Conservation (phyloP, 495 filamentous ascomycete genomes). For the Penicillium cataractarum region DNA sequence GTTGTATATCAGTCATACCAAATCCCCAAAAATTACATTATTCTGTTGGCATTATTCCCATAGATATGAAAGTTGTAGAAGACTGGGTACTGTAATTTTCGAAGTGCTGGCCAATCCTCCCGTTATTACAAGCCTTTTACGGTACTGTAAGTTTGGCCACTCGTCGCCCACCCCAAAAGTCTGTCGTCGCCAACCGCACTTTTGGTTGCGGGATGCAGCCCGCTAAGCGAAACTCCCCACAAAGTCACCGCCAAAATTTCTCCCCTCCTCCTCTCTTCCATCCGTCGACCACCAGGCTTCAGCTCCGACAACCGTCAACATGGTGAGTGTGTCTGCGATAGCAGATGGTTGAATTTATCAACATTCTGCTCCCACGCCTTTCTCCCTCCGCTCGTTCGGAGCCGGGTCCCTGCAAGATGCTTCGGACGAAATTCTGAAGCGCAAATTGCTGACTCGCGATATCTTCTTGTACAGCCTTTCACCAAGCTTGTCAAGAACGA, state of each 20-base stretch:
- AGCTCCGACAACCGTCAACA: slow-evolving; percentile 50
- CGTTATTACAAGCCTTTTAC: background rate
- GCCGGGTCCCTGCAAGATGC: slow-evolving; percentile 92
- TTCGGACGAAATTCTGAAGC: slow-evolving; percentile 91
- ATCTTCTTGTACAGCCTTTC: slow-evolving; percentile 71
- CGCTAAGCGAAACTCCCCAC: slow-evolving; percentile 54
- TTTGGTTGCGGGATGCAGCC: slow-evolving; percentile 43
- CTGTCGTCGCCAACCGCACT: slow-evolving; percentile 43
- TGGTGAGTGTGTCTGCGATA: slow-evolving; percentile 47
- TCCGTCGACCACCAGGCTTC: slow-evolving; percentile 34
- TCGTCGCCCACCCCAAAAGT: slow-evolving; percentile 4
- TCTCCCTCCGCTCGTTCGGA: slow-evolving; percentile 25
- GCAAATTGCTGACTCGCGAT: slow-evolving; percentile 96
- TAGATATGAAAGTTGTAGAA: background rate
- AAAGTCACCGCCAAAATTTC: slow-evolving; percentile 46
- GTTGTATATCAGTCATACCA: background rate
- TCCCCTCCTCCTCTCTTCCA: slow-evolving; percentile 26
- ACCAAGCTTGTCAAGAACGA: slow-evolving; percentile 95
- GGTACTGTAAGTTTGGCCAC: background rate
- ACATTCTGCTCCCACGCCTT: slow-evolving; percentile 19
- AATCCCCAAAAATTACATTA: background rate
- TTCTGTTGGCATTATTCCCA: background rate
- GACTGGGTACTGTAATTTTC: background rate
- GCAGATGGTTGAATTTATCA: slow-evolving; percentile 28
- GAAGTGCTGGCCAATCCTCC: background rate